Conservation (phyloP, 345 rosid genomes). For the Hibiscus tridactylites region DNA sequence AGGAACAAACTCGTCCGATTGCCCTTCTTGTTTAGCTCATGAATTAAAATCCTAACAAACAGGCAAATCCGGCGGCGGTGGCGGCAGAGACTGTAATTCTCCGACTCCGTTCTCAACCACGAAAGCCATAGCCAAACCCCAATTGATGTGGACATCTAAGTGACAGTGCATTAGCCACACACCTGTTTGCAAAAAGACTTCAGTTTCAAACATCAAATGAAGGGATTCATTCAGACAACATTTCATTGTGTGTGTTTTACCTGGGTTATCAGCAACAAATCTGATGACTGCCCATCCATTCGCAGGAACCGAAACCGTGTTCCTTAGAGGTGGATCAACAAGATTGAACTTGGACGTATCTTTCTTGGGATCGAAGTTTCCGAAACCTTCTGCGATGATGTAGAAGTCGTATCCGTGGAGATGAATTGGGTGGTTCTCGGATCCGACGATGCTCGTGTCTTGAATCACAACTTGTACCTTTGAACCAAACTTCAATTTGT, state of each 20-base stretch:
- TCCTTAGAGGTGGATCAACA: conserved; percentile 84
- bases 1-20: no score
- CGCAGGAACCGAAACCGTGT: conserved; percentile 65
- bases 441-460: conserved; percentile 63
- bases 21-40: no score
- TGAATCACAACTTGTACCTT: conserved; percentile 75
- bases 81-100: conserved; percentile 39
- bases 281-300: conserved; percentile 91
- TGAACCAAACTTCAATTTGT: conserved; percentile 64
- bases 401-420: conserved; percentile 93
- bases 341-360: conserved; percentile 73
- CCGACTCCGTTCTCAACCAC: conserved; percentile 75
- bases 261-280: conserved; percentile 94
- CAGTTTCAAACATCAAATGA: no score
- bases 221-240: no score
- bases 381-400: conserved; percentile 74
- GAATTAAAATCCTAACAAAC: conserved; percentile 27
- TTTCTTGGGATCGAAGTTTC: conserved; percentile 64
- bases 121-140: conserved; percentile 95
- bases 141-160: conserved; percentile 74
- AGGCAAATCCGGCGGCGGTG: conserved; percentile 69
- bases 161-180: conserved; percentile 95
- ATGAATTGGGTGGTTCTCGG: conserved; percentile 90
- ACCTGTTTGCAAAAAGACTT: no score
- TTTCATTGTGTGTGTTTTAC: conserved; percentile 21